These are phyloP conservation scores for Monosporascus sp. DNA, from an alignment of 2,329 filamentous ascomycete genomes.

Conservation along the genomic window DNA sequence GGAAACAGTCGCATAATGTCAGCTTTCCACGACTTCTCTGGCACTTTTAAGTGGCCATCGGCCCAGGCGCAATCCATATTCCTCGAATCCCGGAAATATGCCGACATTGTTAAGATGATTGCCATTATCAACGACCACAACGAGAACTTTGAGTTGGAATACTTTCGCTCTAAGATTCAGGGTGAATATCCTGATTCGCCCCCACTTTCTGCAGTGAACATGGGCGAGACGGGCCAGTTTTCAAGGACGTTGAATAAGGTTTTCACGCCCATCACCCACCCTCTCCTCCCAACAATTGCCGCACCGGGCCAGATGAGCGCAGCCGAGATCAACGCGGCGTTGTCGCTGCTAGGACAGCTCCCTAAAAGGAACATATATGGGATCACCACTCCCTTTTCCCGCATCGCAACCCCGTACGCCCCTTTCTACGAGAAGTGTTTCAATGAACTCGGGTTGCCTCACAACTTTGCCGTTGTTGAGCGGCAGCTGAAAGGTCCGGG, in stretches of 20 bases:
- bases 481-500: constrained; percentile 58
- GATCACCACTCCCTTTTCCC: constrained; percentile 65
- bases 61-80: constrained; percentile 67
- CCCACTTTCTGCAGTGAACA: constrained; percentile 77
- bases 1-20: constrained; percentile 83
- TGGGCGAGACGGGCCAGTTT: constrained; percentile 80
- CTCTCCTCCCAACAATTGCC: constrained; percentile 74
- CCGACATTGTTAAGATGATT: constrained; percentile 89
- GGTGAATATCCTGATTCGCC: constrained; percentile 62
- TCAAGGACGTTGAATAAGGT: constrained; percentile 79
- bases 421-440: constrained; percentile 84
- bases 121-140: constrained; percentile 74
- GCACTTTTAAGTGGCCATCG: constrained; percentile 77
- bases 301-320: constrained; percentile 82
- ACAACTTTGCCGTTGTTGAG: constrained; percentile 72
- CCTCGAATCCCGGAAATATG: constrained; percentile 64
- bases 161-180: constrained; percentile 74
- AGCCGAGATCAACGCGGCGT: constrained; percentile 75
- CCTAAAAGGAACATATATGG: constrained; percentile 77
- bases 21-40: constrained; percentile 87
- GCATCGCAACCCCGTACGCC: constrained; percentile 61
- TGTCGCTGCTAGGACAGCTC: constrained; percentile 74
- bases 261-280: constrained; percentile 84
- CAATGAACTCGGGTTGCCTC: constrained; percentile 78
- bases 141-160: constrained; percentile 86